Evolutionary conservation across 2,329 filamentous ascomycete species (phyloP).

Genomic region (Westerdykella ornata): DNA sequence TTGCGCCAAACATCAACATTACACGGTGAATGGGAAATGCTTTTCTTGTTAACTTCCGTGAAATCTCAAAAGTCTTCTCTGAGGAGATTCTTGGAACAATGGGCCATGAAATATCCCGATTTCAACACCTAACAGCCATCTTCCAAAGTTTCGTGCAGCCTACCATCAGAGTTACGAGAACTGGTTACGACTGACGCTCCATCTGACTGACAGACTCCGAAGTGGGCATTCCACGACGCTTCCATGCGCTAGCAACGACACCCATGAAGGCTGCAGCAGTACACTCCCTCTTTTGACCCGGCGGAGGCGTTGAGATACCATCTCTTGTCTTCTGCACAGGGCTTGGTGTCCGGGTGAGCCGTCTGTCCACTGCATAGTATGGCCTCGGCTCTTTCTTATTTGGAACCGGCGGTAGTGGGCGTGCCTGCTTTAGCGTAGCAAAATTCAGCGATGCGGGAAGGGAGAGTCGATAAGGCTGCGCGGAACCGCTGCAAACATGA

Average conservation of each 20-base stretch:
- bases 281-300: conserved; percentile 9
- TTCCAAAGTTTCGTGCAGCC: too few relatives aligned
- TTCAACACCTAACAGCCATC: too few relatives aligned
- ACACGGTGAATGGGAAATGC: too few relatives aligned
- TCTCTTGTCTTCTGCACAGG: conserved; percentile 20
- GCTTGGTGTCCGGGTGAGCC: conserved; percentile 24
- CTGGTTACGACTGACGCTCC: neutral
- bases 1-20: too few relatives aligned
- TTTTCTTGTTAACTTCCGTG: too few relatives aligned
- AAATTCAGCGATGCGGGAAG: conserved; percentile 20
- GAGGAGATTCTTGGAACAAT: too few relatives aligned
- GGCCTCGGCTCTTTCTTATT: conserved; percentile 19
- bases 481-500: too few relatives aligned
- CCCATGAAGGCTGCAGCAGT: conserved; percentile 16
- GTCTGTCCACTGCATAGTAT: conserved; percentile 21
- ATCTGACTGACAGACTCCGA: conserved; percentile 3
- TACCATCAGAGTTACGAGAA: too few relatives aligned
- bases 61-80: too few relatives aligned
- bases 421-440: conserved; percentile 8
- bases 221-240: conserved; percentile 13
- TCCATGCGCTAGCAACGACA: conserved; percentile 20
- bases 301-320: conserved; percentile 16
- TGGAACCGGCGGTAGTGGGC: conserved; percentile 14
- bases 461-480: conserved; percentile 16
- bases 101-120: too few relatives aligned